Base-by-base conservation (phyloP, 176 grass and related monocot species). In the Dendrocalamus sinicus region DNA sequence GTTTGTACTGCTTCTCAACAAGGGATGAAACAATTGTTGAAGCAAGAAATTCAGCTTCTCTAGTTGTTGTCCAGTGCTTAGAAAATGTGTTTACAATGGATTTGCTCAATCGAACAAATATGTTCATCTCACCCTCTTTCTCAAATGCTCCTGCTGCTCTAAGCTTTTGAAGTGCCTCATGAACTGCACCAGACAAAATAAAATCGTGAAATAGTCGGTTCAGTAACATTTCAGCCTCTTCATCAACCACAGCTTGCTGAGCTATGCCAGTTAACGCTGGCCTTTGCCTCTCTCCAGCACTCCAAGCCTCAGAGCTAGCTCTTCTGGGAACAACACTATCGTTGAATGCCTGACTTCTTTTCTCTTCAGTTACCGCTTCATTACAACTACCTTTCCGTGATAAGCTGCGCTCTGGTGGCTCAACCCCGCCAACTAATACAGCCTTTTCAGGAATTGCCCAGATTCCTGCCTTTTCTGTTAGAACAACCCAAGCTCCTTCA, bases 371-470 rank as follows among this genome's bases (percentile, higher is more conserved):
- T 72, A 93, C 84, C 14, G 84, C 82, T 89, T 96, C 96, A 86
- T 95, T 98, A 68, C 91, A 91, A 78, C 96, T 98, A 66, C 93
- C 96, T 85, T 95, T 98, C 76, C 93, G 90, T 82, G 96, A 98
- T 78, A 98, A 98, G 79, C 96, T 98, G 77, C 92, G 91, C 28
- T 98, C 96, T 53, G 96, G 96, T 50, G 96, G 96, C 58, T 98
- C 90, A 86, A 98, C 96, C 37, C 93, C 96, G 91, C 96, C 96
- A 90, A 95, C 89, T 89, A 95, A 89, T 81, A 98, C 90, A 87
- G 96, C 93, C 32, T 98, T 98, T 91, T 98, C 96, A 88, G 93
- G 96, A 82, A 98, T 94, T 68, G 90, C 91, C 93, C 96, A 98
- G 84, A 94, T 50, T 76, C 96, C 96, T 86, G 93, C 96, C 67